phyloP scores from a whole-genome alignment of 192 early-diverging fungal species.

The Entrophospora sp. region DNA sequence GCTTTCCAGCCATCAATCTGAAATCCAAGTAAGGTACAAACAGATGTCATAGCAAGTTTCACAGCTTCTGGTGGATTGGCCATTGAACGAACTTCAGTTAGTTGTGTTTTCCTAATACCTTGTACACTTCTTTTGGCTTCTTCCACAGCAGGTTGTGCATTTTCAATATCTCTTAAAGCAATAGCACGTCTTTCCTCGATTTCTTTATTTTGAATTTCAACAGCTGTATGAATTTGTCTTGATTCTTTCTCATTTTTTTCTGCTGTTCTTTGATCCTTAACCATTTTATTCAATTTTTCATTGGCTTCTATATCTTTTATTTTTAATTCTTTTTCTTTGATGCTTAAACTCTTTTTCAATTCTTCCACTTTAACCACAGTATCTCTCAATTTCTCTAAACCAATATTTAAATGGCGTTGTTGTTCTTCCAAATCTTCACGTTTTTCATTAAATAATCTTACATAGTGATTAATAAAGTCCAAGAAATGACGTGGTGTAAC shows the following conservation, averaged over 20 bases:
- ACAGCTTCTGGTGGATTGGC: constrained; percentile 93
- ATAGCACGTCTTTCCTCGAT: constrained; percentile 72
- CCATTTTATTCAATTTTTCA: constrained; percentile 93
- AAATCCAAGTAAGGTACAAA: constrained; percentile 89
- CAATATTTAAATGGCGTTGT: constrained; percentile 96
- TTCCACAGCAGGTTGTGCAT: constrained; percentile 91
- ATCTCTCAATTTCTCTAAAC: constrained; percentile 89
- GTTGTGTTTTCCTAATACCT: constrained; percentile 92
- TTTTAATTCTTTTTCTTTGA: constrained; percentile 79
- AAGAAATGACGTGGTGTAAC: constrained; percentile 97
- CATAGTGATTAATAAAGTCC: constrained; percentile 94
- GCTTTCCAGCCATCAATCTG: constrained; percentile 83
- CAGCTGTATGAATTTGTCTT: constrained; percentile 62
- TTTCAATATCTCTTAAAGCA: constrained; percentile 84
- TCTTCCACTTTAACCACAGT: constrained; percentile 95
- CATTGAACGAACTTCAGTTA: constrained; percentile 96
- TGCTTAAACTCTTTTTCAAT: constrained; percentile 74
- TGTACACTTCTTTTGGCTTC: constrained; percentile 93
- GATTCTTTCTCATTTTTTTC: constrained; percentile 82
- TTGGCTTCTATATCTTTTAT: constrained; percentile 84
- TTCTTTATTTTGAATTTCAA: constrained; percentile 63
- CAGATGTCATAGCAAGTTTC: constrained; percentile 95
- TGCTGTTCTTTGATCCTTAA: constrained; percentile 88
- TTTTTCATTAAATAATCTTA: constrained; percentile 81
- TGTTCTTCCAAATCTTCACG: constrained; percentile 94